Conservation (phyloP, 2,329 filamentous ascomycete genomes). For the Penicillium sp. region DNA sequence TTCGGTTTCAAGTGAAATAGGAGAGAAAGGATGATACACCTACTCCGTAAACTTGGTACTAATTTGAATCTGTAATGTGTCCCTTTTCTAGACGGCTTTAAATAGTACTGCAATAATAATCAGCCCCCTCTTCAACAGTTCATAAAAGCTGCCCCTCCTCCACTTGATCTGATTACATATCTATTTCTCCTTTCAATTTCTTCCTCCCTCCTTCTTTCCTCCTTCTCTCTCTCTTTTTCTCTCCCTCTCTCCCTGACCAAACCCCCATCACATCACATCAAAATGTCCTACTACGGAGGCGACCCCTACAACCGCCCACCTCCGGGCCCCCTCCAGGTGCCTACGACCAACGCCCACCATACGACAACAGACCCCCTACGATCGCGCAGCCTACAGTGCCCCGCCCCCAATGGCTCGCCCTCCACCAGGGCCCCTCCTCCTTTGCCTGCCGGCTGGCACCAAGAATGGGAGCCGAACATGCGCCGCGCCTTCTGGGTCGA, state of each 20-base stretch:
- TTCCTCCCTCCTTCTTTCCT: not conserved
- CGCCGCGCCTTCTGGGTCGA: conserved; percentile 70
- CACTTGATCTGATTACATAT: not conserved
- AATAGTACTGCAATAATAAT: not conserved
- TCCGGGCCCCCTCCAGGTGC: conserved; percentile 15
- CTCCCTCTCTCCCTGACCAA: not conserved
- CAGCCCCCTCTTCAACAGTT: not conserved
- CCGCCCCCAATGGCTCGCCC: conserved; percentile 36
- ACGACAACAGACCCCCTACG: conserved; percentile 39
- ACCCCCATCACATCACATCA: not conserved
- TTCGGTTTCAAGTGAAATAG: conserved; percentile 18
- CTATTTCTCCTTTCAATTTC: not conserved
- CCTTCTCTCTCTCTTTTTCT: not conserved
- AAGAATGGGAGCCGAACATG: conserved; percentile 64
- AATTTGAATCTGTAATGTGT: not conserved
- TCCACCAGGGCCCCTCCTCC: conserved; percentile 51
- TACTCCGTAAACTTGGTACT: not conserved
- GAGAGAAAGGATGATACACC: not conserved
- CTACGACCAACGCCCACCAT: conserved; percentile 19
- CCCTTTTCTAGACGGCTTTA: not conserved
- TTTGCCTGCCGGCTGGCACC: conserved; percentile 64
- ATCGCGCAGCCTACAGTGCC: conserved; percentile 27
- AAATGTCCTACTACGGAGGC: conserved; percentile 31
- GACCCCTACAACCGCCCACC: conserved; percentile 31
- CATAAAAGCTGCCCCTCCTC: not conserved